These are phyloP conservation scores for Paecilomyces formosus DNA, from an alignment of 2,329 filamentous ascomycete species.

Conservation along the genomic window DNA sequence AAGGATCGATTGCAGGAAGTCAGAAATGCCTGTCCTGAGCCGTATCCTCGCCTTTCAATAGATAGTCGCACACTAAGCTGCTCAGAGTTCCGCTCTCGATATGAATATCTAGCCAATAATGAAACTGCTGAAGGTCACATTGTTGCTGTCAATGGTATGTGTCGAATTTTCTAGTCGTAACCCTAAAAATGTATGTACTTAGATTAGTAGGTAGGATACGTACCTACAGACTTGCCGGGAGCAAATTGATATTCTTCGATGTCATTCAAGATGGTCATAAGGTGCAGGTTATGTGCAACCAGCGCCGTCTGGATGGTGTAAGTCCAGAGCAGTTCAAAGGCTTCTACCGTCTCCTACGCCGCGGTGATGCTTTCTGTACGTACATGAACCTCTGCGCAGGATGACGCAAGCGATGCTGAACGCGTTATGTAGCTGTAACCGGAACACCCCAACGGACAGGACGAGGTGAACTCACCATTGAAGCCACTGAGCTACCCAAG, in stretches of 20 bases:
- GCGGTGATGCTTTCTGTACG: constrained; percentile 80
- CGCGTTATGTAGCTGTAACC: constrained; percentile 48
- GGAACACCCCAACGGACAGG: constrained; percentile 63
- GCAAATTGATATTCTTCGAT: constrained; percentile 78
- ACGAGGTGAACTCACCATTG: constrained; percentile 69
- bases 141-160: constrained; percentile 39
- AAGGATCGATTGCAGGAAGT: constrained; percentile 31
- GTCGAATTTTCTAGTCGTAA: constrained; percentile 12
- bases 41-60: constrained; percentile 31
- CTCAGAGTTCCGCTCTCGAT: constrained; percentile 30
- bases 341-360: constrained; percentile 59
- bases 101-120: constrained; percentile 27
- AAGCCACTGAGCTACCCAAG: constrained; percentile 59
- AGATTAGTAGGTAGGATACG: constrained; percentile 62
- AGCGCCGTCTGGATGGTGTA: constrained; percentile 37
- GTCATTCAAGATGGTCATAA: constrained; percentile 64
- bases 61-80: constrained; percentile 24
- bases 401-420: constrained; percentile 6
- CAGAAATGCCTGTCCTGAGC: constrained; percentile 22
- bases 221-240: constrained; percentile 63
- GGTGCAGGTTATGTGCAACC: constrained; percentile 70
- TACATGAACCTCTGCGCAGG: constrained; percentile 11
- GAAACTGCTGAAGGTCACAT: constrained; percentile 32
- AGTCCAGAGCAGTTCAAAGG: constrained; percentile 45
- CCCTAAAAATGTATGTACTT: constrained; percentile 23